These are phyloP conservation scores for Fusarium tupiense DNA, from an alignment of 2,329 filamentous ascomycete genomes.

Conservation along the genomic window DNA sequence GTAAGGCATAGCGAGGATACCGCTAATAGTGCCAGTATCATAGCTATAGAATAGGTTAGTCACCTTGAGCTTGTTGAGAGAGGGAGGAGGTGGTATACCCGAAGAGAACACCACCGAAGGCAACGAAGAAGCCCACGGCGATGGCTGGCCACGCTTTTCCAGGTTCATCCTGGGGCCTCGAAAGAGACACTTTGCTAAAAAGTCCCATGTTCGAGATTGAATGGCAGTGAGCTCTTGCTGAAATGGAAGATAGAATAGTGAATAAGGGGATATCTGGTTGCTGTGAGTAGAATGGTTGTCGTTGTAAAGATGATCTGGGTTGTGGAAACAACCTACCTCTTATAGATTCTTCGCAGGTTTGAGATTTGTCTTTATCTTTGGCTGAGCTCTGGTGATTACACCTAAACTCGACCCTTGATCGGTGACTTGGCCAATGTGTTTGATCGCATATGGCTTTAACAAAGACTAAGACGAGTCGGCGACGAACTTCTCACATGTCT, in stretches of 20 bases:
- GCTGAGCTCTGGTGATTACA: too few species aligned
- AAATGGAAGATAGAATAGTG: not conserved
- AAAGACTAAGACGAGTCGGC: not conserved
- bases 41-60: slow-evolving; percentile 49
- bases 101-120: slow-evolving; percentile 40
- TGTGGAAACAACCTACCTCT: not conserved
- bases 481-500: not conserved
- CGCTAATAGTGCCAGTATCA: slow-evolving; percentile 68
- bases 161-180: slow-evolving; percentile 49
- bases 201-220: not conserved
- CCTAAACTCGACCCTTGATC: not conserved
- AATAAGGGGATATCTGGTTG: not conserved
- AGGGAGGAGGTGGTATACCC: not conserved
- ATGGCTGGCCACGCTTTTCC: slow-evolving; percentile 71
- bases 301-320: not conserved
- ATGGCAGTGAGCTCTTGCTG: not conserved
- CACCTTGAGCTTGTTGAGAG: not conserved
- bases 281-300: too few species aligned
- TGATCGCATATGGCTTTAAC: not conserved
- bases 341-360: not conserved
- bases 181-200: not conserved
- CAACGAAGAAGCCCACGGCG: slow-evolving; percentile 64
- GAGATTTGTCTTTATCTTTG: too few species aligned
- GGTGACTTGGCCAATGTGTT: not conserved
- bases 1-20: slow-evolving; percentile 55